phyloP scores from a whole-genome alignment of 2,329 filamentous ascomycete genomes.

The Pyricularia grisea region DNA sequence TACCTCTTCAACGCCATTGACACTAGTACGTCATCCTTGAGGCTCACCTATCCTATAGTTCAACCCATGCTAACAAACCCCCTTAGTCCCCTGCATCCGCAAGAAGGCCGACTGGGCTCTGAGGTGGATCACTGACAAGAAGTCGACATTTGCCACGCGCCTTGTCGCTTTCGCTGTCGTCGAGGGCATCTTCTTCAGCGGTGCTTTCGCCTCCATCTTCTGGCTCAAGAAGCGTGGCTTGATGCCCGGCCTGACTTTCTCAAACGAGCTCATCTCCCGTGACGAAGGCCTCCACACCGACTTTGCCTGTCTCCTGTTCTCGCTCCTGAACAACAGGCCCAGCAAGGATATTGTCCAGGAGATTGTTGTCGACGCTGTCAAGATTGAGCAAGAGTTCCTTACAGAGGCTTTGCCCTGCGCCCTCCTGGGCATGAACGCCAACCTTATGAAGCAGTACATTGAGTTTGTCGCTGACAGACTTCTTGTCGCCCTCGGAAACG shows the following conservation, averaged over 20 bases:
- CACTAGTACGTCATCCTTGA: constrained; percentile 57
- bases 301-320: constrained; percentile 95
- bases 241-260: constrained; percentile 97
- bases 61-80: constrained; percentile 40
- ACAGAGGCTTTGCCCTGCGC: constrained; percentile 89
- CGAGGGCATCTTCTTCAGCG: constrained; percentile 99
- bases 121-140: constrained; percentile 84
- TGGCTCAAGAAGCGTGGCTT: constrained; percentile 99
- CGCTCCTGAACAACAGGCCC: constrained; percentile 90
- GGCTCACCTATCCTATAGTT: constrained; percentile 17
- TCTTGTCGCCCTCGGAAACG: constrained; percentile 83
- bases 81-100: constrained; percentile 79
- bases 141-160: constrained; percentile 91
- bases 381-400: constrained; percentile 95
- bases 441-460: constrained; percentile 99
- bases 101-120: constrained; percentile 99
- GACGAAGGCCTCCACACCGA: constrained; percentile 99
- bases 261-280: constrained; percentile 98
- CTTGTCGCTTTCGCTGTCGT: constrained; percentile 95
- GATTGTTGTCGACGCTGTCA: constrained; percentile 90
- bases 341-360: constrained; percentile 69
- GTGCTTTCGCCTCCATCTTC: constrained; percentile 98
- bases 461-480: constrained; percentile 98
- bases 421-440: constrained; percentile 94
- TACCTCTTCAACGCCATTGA: constrained; percentile 99